phyloP scores from a whole-genome alignment of 1,139 yeast genomes.

The Sugiyamaella novakii region DNA sequence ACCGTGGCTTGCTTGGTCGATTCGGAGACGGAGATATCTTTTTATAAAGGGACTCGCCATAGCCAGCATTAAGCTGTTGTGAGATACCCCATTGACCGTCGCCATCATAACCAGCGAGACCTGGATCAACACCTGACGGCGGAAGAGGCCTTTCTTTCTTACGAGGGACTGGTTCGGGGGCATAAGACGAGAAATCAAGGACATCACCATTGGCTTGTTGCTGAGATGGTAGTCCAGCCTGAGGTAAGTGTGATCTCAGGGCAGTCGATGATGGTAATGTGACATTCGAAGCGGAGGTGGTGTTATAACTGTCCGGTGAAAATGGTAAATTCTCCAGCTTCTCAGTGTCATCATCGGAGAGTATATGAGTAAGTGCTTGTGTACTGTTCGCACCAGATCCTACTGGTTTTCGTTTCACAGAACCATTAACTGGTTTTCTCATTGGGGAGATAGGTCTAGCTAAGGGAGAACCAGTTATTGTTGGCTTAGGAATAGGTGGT shows the following conservation, averaged over 20 bases:
- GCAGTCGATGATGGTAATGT: slow-evolving; percentile 7
- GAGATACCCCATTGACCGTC: slow-evolving; percentile 39
- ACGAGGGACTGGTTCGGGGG: slow-evolving; percentile 35
- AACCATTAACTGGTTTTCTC: slow-evolving; percentile 14
- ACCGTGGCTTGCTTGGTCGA: slow-evolving; percentile 27
- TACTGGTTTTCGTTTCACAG: slow-evolving; percentile 30
- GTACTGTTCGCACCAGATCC: slow-evolving; percentile 3
- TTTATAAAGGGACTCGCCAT: slow-evolving; percentile 41
- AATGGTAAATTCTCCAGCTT: slow-evolving; percentile 29
- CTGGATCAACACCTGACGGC: slow-evolving; percentile 33
- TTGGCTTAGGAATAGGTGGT: slow-evolving; percentile 9
- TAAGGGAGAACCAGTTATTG: background rate
- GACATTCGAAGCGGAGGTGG: slow-evolving; percentile 2
- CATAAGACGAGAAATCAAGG: slow-evolving; percentile 32
- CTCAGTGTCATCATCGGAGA: slow-evolving; percentile 18
- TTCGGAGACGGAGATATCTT: slow-evolving; percentile 22
- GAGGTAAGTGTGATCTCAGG: background rate
- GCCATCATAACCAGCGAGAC: slow-evolving; percentile 32
- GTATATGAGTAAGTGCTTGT: slow-evolving; percentile 10
- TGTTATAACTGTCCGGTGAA: slow-evolving; percentile 34
- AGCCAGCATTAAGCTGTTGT: slow-evolving; percentile 40
- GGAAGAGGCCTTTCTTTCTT: slow-evolving; percentile 25
- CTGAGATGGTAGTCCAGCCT: slow-evolving; percentile 1
- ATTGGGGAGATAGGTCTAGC: slow-evolving; percentile 7
- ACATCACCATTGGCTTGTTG: slow-evolving; percentile 20